These are phyloP conservation scores for Blepharisma japonicum DNA, from an alignment of 73 alveolate genomes.

Conservation along the genomic window DNA sequence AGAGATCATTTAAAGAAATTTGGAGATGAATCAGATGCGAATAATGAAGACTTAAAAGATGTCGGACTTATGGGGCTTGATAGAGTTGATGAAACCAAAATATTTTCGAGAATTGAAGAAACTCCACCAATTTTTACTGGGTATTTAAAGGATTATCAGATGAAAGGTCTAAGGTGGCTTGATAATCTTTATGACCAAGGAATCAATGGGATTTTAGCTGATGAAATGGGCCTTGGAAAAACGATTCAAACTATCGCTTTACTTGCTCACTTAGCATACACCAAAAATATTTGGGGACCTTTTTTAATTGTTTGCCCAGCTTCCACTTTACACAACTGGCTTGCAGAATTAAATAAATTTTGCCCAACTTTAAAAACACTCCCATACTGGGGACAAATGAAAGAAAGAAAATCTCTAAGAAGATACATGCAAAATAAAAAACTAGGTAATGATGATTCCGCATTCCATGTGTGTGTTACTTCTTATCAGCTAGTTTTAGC, in stretches of 20 bases:
- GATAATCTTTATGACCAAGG: conserved; percentile 95
- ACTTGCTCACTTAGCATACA: conserved; percentile 83
- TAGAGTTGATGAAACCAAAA: conserved; percentile 72
- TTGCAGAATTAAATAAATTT: conserved; percentile 88
- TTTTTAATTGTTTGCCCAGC: conserved; percentile 94
- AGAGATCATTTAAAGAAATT: conserved; percentile 70
- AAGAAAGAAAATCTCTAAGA: conserved; percentile 90
- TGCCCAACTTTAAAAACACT: conserved; percentile 88
- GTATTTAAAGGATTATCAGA: conserved; percentile 89
- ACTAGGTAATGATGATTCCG: conserved; percentile 76
- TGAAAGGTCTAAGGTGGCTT: conserved; percentile 98
- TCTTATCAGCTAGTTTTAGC: conserved; percentile 81
- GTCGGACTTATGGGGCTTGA: conserved; percentile 63
- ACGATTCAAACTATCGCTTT: conserved; percentile 97
- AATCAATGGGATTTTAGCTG: conserved; percentile 98
- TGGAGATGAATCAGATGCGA: conserved; percentile 52
- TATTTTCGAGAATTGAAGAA: conserved; percentile 68
- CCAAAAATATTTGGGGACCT: conserved; percentile 97
- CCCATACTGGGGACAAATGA: conserved; percentile 95
- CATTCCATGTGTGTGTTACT: conserved; percentile 84
- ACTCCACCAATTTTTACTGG: conserved; percentile 94
- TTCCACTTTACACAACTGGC: conserved; percentile 93
- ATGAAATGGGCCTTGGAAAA: conserved; percentile 99
- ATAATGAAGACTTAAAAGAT: conserved; percentile 43
- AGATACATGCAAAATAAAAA: conserved; percentile 83